Base-by-base conservation (phyloP, 1,284 basidiomycete genomes). In the Malassezia psittaci region DNA sequence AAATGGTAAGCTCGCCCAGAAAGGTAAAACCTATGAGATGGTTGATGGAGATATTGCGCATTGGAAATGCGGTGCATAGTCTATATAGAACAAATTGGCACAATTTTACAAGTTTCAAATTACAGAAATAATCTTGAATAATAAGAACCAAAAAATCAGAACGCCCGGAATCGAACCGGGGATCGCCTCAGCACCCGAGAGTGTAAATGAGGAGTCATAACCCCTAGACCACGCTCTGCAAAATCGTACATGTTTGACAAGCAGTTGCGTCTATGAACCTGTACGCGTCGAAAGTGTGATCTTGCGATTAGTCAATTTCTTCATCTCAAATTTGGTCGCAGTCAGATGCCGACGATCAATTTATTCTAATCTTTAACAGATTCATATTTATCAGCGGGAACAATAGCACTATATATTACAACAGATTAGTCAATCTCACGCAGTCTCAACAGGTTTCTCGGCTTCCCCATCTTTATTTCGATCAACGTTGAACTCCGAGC, bases 1-100 rank as follows among this genome's bases (percentile, higher is more conserved):
- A 53, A 90, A 87, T 18, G 94, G 94, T 41, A 96, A 94, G 78
- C 82, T 93, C 58, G 81, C 88, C 74, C 93, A 99, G 75, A 90
- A 96, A 76, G 93, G 93, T 60, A 94, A 96, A 77, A 88, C 90
- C 1, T 99, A 93, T 75, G 88, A 91, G 77, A 72, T 78, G 51
- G 59, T 69, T 34, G 74, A 74, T 42, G 74, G 72, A 16, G 71
- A 74, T 36, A 69, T 75, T 48, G 60, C 61, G 10, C 63, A 66
- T 49, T 68, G 66, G 66, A 68, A 68, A 52, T 35, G 35, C 29
- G 57, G 57, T 41, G 57, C 52, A 35, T 59, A 59, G 43, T 32
- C 15, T 8, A 38, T 12, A 21, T 18, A 18, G 11, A 15, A 11
- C 21, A 5, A 18, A 42, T 39, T 19, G 6, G 35, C 41, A 16